Base-by-base conservation (phyloP, 116 monocot genomes). In the Zostera marina region DNA sequence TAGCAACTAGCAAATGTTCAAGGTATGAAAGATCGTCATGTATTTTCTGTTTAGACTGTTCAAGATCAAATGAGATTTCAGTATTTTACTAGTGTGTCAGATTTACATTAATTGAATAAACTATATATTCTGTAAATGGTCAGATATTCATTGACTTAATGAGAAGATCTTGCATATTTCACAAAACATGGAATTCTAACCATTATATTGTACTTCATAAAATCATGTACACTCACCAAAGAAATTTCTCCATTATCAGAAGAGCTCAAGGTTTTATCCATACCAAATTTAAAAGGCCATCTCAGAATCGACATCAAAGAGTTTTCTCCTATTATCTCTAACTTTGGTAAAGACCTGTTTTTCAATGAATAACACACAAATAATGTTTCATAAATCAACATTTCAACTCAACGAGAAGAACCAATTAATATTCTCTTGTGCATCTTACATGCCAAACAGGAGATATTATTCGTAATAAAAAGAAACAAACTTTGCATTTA, bases 201-300 rank as follows among this genome's bases (percentile, higher is more conserved):
- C 49, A 1, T 43, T 8, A 41, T 20, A 59, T 42, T 59, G 21
- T 20, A 59, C 8, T 21, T 43, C 10, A 59, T 20, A 16, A 56
- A 12, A 14, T 8, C 1, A 56, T 15, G 2, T 47, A 57, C n/a
- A 63, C 25, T 54, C 65, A 96, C 96, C 80, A 96, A 20, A 58
- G 86, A 54, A 63, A 96, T 82, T 53, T 79, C 80, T 43, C 90
- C 96, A 66, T 80, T 63, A 21, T 71, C 69, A 66, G 65, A 76
- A 22, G 90, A 78, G 59, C 85, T 74, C 68, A 85, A 69, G 21
- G 86, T 79, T 66, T 73, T 96, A 14, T 85, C 78, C 85, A 96
- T 96, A 63, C 80, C 80, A 58, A 90, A 66, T 72, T 96, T 89
- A 70, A 85, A 96, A 63, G 63, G 75, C 96, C 96, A 96, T 66